phyloP scores from a whole-genome alignment of 257 asterid species.

The Solanum appendiculatum region DNA sequence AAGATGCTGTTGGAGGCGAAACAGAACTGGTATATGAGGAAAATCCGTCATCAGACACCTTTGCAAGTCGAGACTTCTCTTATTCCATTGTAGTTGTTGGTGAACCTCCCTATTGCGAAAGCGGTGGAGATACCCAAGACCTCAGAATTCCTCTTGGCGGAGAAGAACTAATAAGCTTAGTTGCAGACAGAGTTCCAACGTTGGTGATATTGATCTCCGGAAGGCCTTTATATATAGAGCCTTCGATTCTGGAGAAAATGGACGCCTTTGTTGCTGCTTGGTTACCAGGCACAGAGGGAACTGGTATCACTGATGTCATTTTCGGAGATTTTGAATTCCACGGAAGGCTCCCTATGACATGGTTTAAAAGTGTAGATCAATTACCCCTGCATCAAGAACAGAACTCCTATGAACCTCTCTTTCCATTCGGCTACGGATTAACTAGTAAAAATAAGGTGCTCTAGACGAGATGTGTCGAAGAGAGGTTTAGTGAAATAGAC shows the following conservation, averaged over 20 bases:
- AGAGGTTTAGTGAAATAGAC: background rate
- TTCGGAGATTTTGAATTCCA: slow-evolving; percentile 63
- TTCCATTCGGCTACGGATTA: slow-evolving; percentile 63
- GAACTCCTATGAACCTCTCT: slow-evolving; percentile 49
- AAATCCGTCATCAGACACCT: slow-evolving; percentile 48
- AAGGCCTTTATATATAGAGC: slow-evolving; percentile 65
- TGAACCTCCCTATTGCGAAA: slow-evolving; percentile 74
- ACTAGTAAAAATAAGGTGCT: slow-evolving; percentile 35
- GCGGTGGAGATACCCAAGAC: slow-evolving; percentile 59
- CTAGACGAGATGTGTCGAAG: background rate
- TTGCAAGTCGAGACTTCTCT: slow-evolving; percentile 46
- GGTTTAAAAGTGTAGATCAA: slow-evolving; percentile 69
- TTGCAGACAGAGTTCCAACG: slow-evolving; percentile 68
- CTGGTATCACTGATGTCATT: slow-evolving; percentile 65
- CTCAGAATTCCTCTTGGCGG: slow-evolving; percentile 59
- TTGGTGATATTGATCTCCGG: slow-evolving; percentile 63
- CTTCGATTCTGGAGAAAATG: slow-evolving; percentile 40
- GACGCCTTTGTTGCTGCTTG: slow-evolving; percentile 68
- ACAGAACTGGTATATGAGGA: slow-evolving; percentile 58
- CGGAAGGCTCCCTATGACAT: slow-evolving; percentile 70
- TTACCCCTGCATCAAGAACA: slow-evolving; percentile 40
- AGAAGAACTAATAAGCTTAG: slow-evolving; percentile 38
- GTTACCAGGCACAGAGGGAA: slow-evolving; percentile 85
- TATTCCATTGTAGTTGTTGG: slow-evolving; percentile 70
- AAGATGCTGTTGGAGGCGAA: slow-evolving; percentile 40